Percentiles rank a stretch among this genome's conserved stretches.
Evolutionary conservation across 2,329 filamentous ascomycete genomes (phyloP).

Genomic region (Xylariaceae sp.): DNA sequence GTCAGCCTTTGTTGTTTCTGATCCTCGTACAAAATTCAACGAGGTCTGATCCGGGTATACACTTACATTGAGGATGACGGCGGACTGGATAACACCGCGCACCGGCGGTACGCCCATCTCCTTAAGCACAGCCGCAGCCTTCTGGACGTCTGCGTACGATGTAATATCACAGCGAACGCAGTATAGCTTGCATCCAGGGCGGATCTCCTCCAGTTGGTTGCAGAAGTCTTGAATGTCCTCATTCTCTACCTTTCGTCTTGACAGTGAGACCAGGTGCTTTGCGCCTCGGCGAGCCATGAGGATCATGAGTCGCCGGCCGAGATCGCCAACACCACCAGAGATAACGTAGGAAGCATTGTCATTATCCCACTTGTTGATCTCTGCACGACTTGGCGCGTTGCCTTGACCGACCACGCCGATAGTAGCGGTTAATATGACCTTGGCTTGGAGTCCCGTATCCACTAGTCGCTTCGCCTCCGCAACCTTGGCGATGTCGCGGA

Average conservation of each 20-base stretch:
- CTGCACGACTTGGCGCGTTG: not conserved
- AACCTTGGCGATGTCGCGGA: conserved; percentile 1
- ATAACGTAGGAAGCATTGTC: conserved; percentile 16
- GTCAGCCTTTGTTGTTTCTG: not conserved
- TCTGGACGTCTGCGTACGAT: conserved; percentile 2
- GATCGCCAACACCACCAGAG: conserved; percentile 20
- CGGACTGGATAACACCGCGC: conserved; percentile 15
- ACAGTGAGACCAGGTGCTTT: conserved; percentile 17
- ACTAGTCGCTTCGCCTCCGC: conserved; percentile 9
- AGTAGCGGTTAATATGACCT: conserved; percentile 8
- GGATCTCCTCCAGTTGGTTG: conserved; percentile 6
- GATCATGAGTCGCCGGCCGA: conserved; percentile 15
- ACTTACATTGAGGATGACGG: conserved; percentile 16
- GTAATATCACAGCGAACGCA: conserved; percentile 5
- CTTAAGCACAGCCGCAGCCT: not conserved
- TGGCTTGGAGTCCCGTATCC: not conserved
- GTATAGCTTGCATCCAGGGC: conserved; percentile 9
- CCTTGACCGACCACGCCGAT: not conserved
- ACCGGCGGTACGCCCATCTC: conserved; percentile 12
- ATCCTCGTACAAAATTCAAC: not conserved
- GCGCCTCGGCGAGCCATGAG: conserved; percentile 19
- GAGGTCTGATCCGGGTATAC: not conserved
- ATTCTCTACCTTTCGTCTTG: conserved; percentile 9
- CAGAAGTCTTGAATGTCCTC: conserved; percentile 3
- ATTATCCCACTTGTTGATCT: not conserved